Conservation (phyloP, 2,329 filamentous ascomycete species). For the Colletotrichum aenigma region DNA sequence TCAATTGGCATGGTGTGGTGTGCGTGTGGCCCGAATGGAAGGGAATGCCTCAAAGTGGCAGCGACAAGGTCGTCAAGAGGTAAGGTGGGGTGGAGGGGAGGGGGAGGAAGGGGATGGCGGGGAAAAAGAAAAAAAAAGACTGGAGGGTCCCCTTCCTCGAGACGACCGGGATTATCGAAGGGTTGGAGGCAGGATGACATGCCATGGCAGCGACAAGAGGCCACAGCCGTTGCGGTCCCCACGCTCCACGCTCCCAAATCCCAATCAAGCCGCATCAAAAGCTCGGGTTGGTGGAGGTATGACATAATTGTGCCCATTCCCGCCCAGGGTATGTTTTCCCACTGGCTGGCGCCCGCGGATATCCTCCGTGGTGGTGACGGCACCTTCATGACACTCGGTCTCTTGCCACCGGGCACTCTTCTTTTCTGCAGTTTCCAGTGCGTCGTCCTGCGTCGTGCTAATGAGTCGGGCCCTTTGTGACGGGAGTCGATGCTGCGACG, state of each 20-base stretch:
- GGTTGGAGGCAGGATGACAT: slow-evolving; percentile 34
- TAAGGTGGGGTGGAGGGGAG: neutral
- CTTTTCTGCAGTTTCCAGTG: neutral
- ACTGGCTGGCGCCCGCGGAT: neutral
- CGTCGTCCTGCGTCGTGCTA: neutral
- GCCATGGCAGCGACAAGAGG: slow-evolving; percentile 5
- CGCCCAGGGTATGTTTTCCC: neutral
- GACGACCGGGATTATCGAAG: neutral
- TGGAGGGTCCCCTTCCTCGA: neutral
- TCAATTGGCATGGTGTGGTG: neutral
- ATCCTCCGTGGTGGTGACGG: slow-evolving; percentile 1
- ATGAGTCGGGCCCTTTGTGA: neutral
- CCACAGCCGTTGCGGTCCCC: neutral
- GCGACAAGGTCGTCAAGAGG: neutral
- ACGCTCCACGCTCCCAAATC: neutral
- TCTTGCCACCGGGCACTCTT: neutral
- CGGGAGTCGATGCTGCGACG: neutral
- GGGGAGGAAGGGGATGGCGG: neutral
- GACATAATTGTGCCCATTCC: slow-evolving; percentile 24
- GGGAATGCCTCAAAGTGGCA: neutral
- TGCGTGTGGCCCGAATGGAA: neutral
- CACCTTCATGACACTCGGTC: neutral
- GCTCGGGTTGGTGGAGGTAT: slow-evolving; percentile 21
- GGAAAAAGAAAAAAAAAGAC: neutral
- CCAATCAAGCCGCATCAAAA: slow-evolving; percentile 13